Percentiles rank a stretch among this genome's conserved stretches.
Evolutionary conservation across 1,284 basidiomycete genomes (phyloP).

Genomic region (Apiotrichum gracile): DNA sequence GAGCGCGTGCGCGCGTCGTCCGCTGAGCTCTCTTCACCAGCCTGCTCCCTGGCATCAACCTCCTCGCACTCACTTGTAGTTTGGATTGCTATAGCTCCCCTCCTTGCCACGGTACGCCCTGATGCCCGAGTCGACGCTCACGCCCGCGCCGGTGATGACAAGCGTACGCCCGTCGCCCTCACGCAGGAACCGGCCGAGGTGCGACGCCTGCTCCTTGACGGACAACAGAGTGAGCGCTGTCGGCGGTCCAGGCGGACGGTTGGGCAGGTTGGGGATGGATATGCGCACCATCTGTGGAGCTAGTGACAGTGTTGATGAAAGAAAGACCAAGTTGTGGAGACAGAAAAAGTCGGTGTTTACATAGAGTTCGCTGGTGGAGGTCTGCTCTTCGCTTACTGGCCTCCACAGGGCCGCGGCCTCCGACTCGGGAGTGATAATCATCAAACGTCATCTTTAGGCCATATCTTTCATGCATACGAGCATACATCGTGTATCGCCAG

Average conservation of each 20-base stretch:
- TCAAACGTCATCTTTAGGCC: background rate
- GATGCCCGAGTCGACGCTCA: constrained; percentile 88
- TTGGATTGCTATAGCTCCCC: constrained; percentile 81
- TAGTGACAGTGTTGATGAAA: background rate
- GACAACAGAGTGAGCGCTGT: constrained; percentile 48
- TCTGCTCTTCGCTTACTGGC: too few species aligned
- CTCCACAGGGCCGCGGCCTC: too few species aligned
- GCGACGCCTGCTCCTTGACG: constrained; percentile 56
- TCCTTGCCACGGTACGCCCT: constrained; percentile 77
- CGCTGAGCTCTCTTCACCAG: background rate
- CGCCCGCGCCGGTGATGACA: constrained; percentile 80
- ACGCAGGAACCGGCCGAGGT: constrained; percentile 61
- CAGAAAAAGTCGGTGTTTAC: background rate
- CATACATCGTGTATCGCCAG: background rate
- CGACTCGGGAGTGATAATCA: background rate
- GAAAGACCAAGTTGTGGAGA: background rate
- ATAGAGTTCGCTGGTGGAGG: too few species aligned
- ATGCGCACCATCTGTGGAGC: constrained; percentile 50
- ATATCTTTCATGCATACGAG: background rate
- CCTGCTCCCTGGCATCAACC: too few species aligned
- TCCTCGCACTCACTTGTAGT: constrained; percentile 64
- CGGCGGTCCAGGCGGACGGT: constrained; percentile 49
- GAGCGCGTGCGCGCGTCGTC: constrained; percentile 6
- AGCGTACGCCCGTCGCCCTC: constrained; percentile 59
- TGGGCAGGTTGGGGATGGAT: constrained; percentile 71